Conservation (phyloP, 176 grass and related monocot genomes). For the Dendrocalamus sinicus region DNA sequence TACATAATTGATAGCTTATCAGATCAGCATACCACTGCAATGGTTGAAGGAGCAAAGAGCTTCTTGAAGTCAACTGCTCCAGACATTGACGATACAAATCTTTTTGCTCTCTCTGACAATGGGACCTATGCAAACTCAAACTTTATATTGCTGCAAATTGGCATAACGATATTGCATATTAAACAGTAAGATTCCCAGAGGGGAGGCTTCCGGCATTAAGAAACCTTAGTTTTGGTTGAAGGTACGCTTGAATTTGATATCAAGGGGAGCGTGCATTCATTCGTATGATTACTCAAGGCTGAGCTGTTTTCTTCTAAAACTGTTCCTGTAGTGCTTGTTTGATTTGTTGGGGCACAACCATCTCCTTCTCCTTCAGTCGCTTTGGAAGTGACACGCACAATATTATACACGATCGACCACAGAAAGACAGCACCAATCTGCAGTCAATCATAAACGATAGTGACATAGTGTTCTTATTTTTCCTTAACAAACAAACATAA, state of each 20-base stretch:
- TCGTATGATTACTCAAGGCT: background rate
- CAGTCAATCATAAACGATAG: background rate
- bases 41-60: slow-evolving; percentile 77
- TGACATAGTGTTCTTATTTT: background rate
- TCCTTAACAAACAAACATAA: slow-evolving; percentile 14
- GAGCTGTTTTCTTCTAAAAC: slow-evolving; percentile 39
- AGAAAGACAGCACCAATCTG: slow-evolving; percentile 84
- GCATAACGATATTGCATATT: background rate
- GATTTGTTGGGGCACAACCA: background rate
- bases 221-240: slow-evolving; percentile 53
- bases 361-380: slow-evolving; percentile 40
- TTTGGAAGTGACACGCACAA: slow-evolving; percentile 57
- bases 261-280: slow-evolving; percentile 44
- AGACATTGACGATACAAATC: slow-evolving; percentile 28
- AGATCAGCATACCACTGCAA: slow-evolving; percentile 71
- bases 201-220: background rate
- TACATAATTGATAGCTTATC: background rate
- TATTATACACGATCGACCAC: slow-evolving; percentile 80
- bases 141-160: background rate
- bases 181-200: background rate
- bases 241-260: slow-evolving; percentile 16
- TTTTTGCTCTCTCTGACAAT: slow-evolving; percentile 42
- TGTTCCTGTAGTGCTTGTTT: background rate
- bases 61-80: slow-evolving; percentile 64
- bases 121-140: slow-evolving; percentile 41